Evolutionary conservation across 768 basidiomycete species (phyloP).

Genomic region (Leccinum arenicola): DNA sequence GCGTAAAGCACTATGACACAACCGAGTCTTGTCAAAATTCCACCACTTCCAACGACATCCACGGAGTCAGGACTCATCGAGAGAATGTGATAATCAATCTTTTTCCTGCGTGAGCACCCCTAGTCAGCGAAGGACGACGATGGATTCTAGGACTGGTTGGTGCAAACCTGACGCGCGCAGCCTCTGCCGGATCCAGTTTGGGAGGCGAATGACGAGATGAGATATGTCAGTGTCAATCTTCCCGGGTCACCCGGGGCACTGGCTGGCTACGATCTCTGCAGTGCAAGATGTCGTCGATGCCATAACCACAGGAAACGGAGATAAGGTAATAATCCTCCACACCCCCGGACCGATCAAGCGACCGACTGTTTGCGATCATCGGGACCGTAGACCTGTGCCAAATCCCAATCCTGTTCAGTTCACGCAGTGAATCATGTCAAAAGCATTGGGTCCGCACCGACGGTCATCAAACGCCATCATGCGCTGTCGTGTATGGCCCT

Average conservation of each 20-base stretch:
- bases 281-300: neutral
- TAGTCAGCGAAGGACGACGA: neutral
- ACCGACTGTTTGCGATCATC: no score
- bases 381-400: neutral
- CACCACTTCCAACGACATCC: neutral
- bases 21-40: neutral
- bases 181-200: constrained; percentile 49
- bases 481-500: neutral
- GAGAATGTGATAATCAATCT: constrained; percentile 62
- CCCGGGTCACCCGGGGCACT: neutral
- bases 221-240: neutral
- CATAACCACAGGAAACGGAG: neutral
- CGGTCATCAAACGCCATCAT: neutral
- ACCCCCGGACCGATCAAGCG: no score
- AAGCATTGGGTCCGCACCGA: neutral
- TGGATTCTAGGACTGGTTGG: neutral
- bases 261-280: neutral
- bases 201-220: neutral
- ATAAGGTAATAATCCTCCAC: neutral
- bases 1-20: constrained; percentile 48
- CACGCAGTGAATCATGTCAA: neutral
- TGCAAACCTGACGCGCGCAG: constrained; percentile 47
- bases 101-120: constrained; percentile 38
- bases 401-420: neutral
- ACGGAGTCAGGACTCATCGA: constrained; percentile 43